A percentile compares a stretch with the other conserved stretches of the same genome.
phyloP scores from a whole-genome alignment of 2,329 filamentous ascomycete species.

The Calonectria crousiana region DNA sequence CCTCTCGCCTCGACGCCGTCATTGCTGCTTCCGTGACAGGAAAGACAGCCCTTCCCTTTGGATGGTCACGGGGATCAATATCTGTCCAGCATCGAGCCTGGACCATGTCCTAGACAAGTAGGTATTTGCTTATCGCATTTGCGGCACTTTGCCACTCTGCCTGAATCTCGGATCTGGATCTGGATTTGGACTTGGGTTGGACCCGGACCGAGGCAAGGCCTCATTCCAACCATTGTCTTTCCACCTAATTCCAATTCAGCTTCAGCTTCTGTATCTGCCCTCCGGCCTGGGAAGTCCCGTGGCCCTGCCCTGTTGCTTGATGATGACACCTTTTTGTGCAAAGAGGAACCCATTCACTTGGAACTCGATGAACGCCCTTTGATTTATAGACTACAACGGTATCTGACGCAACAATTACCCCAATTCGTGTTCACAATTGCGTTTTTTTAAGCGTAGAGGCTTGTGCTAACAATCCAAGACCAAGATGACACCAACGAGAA shows the following conservation, averaged over 20 bases:
- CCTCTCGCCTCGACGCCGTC: constrained; percentile 33
- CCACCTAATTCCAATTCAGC: not conserved
- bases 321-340: constrained; percentile 74
- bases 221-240: constrained; percentile 4
- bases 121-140: constrained; percentile 28
- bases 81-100: constrained; percentile 39
- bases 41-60: constrained; percentile 38
- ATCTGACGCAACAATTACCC: constrained; percentile 75
- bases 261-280: not conserved
- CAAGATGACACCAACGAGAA: constrained; percentile 60
- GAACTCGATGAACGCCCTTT: constrained; percentile 72
- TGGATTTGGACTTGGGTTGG: not conserved
- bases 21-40: constrained; percentile 34
- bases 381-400: constrained; percentile 93
- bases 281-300: constrained; percentile 10
- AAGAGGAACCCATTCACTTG: constrained; percentile 70
- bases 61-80: constrained; percentile 42
- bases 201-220: not conserved
- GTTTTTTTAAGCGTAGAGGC: not conserved
- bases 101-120: constrained; percentile 50
- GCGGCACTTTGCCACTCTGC: not conserved
- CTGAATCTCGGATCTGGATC: not conserved
- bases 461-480: constrained; percentile 47
- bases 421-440: not conserved
- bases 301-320: constrained; percentile 45